Percentiles rank a stretch among this genome's conserved stretches.
These are phyloP conservation scores for Leptomonas seymouri DNA, from an alignment of 208 protist genomes.

Conservation along the genomic window DNA sequence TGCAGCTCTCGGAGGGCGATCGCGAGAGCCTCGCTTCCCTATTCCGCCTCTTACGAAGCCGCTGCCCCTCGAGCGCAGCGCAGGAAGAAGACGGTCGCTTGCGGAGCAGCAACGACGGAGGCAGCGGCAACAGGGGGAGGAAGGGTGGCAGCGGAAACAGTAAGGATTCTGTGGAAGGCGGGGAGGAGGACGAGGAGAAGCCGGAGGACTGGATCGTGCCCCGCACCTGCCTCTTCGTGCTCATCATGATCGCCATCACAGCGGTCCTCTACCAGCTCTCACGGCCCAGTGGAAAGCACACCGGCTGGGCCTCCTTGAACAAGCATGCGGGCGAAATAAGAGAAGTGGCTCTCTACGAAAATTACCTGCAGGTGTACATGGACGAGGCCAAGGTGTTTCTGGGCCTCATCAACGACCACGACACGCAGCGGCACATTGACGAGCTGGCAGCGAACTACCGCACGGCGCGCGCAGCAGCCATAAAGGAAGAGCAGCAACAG, in stretches of 20 bases:
- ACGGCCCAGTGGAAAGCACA: constrained; percentile 43
- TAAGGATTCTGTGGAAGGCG: constrained; percentile 15
- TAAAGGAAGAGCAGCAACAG: constrained; percentile 34
- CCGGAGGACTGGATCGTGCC: constrained; percentile 61
- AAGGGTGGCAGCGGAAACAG: constrained; percentile 14
- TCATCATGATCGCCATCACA: constrained; percentile 51
- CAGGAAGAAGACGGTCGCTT: background rate
- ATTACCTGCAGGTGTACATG: constrained; percentile 67
- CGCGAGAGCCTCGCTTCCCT: background rate
- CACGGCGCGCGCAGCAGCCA: constrained; percentile 17
- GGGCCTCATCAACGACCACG: constrained; percentile 54
- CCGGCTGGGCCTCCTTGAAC: constrained; percentile 55
- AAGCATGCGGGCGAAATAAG: constrained; percentile 44
- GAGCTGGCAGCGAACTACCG: constrained; percentile 39
- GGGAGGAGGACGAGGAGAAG: constrained; percentile 38
- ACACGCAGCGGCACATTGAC: constrained; percentile 66
- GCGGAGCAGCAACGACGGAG: constrained; percentile 12
- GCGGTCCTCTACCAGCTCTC: constrained; percentile 52
- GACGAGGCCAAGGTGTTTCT: constrained; percentile 56
- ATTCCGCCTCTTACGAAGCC: background rate
- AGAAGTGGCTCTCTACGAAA: constrained; percentile 51
- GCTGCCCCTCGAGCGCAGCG: background rate
- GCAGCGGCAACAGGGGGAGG: background rate
- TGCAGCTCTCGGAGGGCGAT: background rate
- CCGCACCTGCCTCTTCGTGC: constrained; percentile 59